Evolutionary conservation across 768 basidiomycete species (phyloP).

Genomic region (Panaeolus cyanescens): DNA sequence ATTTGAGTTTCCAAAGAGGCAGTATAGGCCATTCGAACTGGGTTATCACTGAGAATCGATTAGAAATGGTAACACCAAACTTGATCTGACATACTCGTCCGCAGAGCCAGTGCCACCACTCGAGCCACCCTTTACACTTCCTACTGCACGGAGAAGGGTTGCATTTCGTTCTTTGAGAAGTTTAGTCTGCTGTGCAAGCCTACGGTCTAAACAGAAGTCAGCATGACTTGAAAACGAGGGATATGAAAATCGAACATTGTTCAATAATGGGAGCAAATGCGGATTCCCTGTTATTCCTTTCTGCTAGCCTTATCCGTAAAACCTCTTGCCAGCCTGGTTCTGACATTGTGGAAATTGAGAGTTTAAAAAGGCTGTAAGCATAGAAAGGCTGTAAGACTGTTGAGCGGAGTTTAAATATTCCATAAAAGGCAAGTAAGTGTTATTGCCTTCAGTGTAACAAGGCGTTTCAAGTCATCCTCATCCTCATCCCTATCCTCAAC

Average conservation of each 20-base stretch:
- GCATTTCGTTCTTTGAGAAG: constrained; percentile 92
- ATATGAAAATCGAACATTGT: constrained; percentile 67
- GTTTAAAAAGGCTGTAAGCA: constrained; percentile 20
- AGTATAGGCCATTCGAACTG: constrained; percentile 86
- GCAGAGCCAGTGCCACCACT: constrained; percentile 62
- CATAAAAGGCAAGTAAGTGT: no score
- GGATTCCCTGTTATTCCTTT: constrained; percentile 81
- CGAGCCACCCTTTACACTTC: constrained; percentile 64
- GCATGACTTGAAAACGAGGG: constrained; percentile 10
- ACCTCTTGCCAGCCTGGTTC: constrained; percentile 87
- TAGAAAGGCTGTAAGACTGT: constrained; percentile 24
- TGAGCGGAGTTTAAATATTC: constrained; percentile 8
- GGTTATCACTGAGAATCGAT: constrained; percentile 54
- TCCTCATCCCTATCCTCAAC: constrained; percentile 17
- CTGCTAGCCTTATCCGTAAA: constrained; percentile 74
- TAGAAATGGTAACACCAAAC: constrained; percentile 13
- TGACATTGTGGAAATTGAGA: constrained; percentile 53
- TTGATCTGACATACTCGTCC: constrained; percentile 64
- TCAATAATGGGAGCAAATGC: constrained; percentile 86
- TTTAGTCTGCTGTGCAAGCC: constrained; percentile 90
- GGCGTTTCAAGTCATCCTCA: constrained; percentile 20
- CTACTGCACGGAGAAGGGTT: constrained; percentile 82
- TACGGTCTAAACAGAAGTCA: constrained; percentile 61
- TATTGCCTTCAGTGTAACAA: no score
- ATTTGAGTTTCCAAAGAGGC: constrained; percentile 93